Evolutionary conservation across 257 asterid genomes (phyloP).

Genomic region (Orobanche coerulescens): DNA sequence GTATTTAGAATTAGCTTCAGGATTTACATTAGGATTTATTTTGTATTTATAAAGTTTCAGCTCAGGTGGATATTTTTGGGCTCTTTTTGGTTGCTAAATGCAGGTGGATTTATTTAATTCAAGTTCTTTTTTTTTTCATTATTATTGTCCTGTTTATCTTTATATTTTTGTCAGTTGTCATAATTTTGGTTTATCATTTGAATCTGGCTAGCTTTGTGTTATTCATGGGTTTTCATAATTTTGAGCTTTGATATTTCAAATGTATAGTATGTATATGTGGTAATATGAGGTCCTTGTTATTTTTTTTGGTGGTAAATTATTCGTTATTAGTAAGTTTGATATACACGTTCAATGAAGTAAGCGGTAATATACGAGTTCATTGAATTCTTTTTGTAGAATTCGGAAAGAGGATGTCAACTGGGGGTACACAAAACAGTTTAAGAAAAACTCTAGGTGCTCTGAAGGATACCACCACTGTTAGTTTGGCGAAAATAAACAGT

Average conservation of each 20-base stretch:
- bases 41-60: background rate
- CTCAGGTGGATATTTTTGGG: slow-evolving; percentile 13
- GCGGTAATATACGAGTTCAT: slow-evolving; percentile 8
- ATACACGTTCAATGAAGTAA: slow-evolving; percentile 23
- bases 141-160: background rate
- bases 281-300: slow-evolving; percentile 17
- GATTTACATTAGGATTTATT: slow-evolving; percentile 7
- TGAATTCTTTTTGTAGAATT: slow-evolving; percentile 26
- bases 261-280: slow-evolving; percentile 8
- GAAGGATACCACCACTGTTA: slow-evolving; percentile 92
- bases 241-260: background rate
- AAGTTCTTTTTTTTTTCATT: background rate
- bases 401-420: slow-evolving; percentile 64
- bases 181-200: background rate
- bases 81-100: no score
- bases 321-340: slow-evolving; percentile 9
- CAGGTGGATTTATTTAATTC: no score
- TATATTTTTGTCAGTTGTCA: background rate
- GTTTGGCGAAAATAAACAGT: slow-evolving; percentile 90
- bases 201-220: slow-evolving; percentile 5
- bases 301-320: slow-evolving; percentile 9
- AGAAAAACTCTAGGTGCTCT: slow-evolving; percentile 94
- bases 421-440: slow-evolving; percentile 77
- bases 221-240: slow-evolving; percentile 6
- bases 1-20: slow-evolving; percentile 17